Percentiles rank a stretch among this genome's conserved stretches.
phyloP scores from a whole-genome alignment of 805 yeast species.

The Pichia manshurica region DNA sequence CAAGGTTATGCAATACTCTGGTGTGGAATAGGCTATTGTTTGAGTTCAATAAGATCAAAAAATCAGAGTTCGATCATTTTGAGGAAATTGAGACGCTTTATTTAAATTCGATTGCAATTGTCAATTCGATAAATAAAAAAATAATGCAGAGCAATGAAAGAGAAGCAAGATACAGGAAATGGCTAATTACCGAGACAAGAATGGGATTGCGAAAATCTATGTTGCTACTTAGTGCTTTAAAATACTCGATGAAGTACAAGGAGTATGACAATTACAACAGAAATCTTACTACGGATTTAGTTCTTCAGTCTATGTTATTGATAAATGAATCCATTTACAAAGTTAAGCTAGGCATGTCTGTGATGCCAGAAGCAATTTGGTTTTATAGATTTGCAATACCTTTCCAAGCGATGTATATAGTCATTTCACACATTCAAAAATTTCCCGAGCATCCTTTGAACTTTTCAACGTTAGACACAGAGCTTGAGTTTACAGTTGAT shows the following conservation, averaged over 20 bases:
- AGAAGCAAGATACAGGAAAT: constrained; percentile 8
- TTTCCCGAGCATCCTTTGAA: constrained; percentile 13
- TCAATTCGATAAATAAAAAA: constrained; percentile 12
- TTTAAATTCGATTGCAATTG: constrained; percentile 8
- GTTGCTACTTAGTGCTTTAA: constrained; percentile 16
- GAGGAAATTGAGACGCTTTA: constrained; percentile 10
- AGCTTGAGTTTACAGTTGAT: constrained; percentile 15
- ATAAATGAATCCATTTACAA: constrained; percentile 22
- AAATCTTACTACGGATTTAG: constrained; percentile 15
- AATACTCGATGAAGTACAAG: constrained; percentile 9
- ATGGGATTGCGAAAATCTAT: constrained; percentile 20
- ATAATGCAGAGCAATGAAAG: constrained; percentile 3
- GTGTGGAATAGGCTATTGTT: constrained; percentile 16
- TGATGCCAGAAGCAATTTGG: constrained; percentile 16
- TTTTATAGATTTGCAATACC: constrained; percentile 21
- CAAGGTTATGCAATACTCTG: constrained; percentile 17
- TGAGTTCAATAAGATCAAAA: constrained; percentile 18
- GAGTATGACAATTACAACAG: constrained; percentile 3
- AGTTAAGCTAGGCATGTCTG: constrained; percentile 15
- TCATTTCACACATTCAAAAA: constrained; percentile 17
- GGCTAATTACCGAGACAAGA: constrained; percentile 19
- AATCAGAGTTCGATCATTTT: constrained; percentile 8
- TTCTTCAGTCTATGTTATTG: constrained; percentile 19
- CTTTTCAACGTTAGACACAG: constrained; percentile 10
- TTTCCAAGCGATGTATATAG: constrained; percentile 23